Base-by-base conservation (phyloP, 768 basidiomycete species). In the Panus rudis region DNA sequence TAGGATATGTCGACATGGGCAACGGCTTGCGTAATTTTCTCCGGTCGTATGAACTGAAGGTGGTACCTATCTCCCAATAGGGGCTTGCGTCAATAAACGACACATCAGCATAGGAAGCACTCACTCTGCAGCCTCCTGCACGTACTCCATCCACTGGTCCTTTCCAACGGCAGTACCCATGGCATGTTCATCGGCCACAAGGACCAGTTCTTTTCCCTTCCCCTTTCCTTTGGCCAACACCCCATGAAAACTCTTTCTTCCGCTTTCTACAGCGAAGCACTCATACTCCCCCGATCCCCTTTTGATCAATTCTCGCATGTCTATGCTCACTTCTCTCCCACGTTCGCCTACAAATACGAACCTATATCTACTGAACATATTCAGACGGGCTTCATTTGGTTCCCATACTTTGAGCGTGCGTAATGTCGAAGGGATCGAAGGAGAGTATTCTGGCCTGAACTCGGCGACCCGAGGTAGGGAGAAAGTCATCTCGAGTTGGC, bases 331-430 rank as follows among this genome's bases (percentile, higher is more conserved):
- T 27, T 76, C 69, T n/a, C 72, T 65, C 0, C 66, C 66, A 37
- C 70, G 74, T 50, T 83, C 81, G 2, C 73, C 72, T 4, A 80
- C 63, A 41, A 79, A 77, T 6, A 87, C 54, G 52, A 87, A 85
- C 6, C 79, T 68, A 46, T 67, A 73, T 0, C 60, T 58, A 4
- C 60, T 57, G 24, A 88, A 67, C 53, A 89, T 64, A 37, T 69
- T 66, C 7, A 76, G 52, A 7, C 86, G 69, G 43, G 69, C 76
- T 53, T 83, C 79, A 41, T 79, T 80, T 0, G 79, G 79, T 45
- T 80, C 75, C 86, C 85, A 87, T 2, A 75, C 62, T 21, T 67
- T 72, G 54, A 73, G 65, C 0, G 61, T 64, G 55, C 79, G 79
- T 28, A 80, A 65, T 3, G 65, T 47, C 0, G 71, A 47, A 1